Evolutionary conservation across 2,329 filamentous ascomycete species (phyloP).

Genomic region (Coniochaeta pulveracea): DNA sequence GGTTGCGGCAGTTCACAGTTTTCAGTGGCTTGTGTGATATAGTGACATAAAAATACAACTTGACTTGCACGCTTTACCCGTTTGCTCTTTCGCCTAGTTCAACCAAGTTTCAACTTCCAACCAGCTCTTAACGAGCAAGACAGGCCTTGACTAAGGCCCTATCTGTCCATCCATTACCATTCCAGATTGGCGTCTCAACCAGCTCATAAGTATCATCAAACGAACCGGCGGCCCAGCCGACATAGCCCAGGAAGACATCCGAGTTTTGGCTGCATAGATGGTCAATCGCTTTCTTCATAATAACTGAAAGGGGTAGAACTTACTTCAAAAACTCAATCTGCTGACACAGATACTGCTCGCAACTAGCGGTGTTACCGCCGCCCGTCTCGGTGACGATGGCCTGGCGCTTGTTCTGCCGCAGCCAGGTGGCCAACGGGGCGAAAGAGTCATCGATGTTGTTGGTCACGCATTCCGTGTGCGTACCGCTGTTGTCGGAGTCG

Average conservation of each 20-base stretch:
- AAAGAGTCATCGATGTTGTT: conserved; percentile 7
- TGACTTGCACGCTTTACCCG: no score
- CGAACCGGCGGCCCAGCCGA: conserved; percentile 33
- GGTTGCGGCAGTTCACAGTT: no score
- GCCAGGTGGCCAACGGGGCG: conserved; percentile 3
- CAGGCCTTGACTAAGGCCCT: neutral
- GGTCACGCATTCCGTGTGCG: conserved; percentile 21
- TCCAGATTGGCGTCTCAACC: conserved; percentile 23
- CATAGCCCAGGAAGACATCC: conserved; percentile 32
- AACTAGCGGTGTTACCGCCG: conserved; percentile 11
- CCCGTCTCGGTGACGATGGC: conserved; percentile 4
- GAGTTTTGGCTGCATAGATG: conserved; percentile 21
- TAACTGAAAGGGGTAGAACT: neutral
- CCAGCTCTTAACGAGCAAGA: neutral
- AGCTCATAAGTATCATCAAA: conserved; percentile 28
- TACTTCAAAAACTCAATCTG: conserved; percentile 2
- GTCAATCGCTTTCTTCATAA: neutral
- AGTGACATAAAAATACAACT: no score
- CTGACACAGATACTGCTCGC: conserved; percentile 28
- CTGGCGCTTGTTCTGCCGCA: conserved; percentile 2
- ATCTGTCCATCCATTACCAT: conserved; percentile 1
- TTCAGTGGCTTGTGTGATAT: no score
- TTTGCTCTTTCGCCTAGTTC: no score
- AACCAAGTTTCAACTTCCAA: no score
- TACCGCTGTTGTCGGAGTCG: conserved; percentile 24